These are phyloP conservation scores for Globisporangium orthogonon DNA, from an alignment of 352 stramenopile genomes.

Conservation along the genomic window DNA sequence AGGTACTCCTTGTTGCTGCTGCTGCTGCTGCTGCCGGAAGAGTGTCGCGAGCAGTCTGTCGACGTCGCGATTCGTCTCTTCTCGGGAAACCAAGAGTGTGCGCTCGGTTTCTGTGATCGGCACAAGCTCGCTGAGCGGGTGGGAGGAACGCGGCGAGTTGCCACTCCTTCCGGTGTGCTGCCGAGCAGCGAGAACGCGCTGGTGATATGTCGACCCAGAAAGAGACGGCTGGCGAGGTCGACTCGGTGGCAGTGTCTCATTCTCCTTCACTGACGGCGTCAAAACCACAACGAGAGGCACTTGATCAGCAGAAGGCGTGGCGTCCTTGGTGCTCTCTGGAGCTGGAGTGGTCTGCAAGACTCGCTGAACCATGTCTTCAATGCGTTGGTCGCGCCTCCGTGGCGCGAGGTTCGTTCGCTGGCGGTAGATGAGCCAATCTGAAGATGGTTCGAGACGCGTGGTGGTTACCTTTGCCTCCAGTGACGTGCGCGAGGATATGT, in stretches of 20 bases:
- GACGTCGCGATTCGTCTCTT: slow-evolving; percentile 36
- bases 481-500: slow-evolving; percentile 4
- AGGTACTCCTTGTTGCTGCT: background rate
- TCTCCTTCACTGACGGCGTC: slow-evolving; percentile 7
- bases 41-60: slow-evolving; percentile 34
- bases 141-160: slow-evolving; percentile 3
- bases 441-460: slow-evolving; percentile 23
- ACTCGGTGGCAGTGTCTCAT: slow-evolving; percentile 3
- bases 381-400: slow-evolving; percentile 30
- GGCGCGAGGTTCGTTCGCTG: slow-evolving; percentile 31
- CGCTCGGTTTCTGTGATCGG: slow-evolving; percentile 26
- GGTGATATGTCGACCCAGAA: slow-evolving; percentile 27
- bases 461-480: slow-evolving; percentile 16
- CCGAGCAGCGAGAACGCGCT: slow-evolving; percentile 24
- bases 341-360: slow-evolving; percentile 10
- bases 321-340: background rate
- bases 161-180: slow-evolving; percentile 2
- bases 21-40: slow-evolving; percentile 21
- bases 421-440: slow-evolving; percentile 60
- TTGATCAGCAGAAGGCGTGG: background rate
- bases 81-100: slow-evolving; percentile 20
- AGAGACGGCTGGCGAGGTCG: slow-evolving; percentile 27
- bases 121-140: slow-evolving; percentile 11
- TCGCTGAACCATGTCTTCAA: slow-evolving; percentile 37
- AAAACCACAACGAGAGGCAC: background rate